Base-by-base conservation (phyloP, 2,329 filamentous ascomycete genomes). In the Capronia coronata region DNA sequence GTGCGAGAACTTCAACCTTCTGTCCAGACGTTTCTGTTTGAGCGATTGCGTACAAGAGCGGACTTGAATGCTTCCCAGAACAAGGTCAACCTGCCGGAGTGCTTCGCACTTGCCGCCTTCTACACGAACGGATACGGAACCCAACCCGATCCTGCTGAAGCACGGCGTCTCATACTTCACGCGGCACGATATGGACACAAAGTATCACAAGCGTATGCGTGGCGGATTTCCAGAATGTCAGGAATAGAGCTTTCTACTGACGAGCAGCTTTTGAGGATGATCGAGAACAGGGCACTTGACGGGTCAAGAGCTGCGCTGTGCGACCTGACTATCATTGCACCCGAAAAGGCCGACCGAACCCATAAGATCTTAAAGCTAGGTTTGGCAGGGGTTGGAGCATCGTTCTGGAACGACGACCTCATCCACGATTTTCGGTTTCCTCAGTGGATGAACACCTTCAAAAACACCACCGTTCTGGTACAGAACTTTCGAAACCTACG, bases 81-180 rank as follows among this genome's bases (percentile, higher is more conserved):
- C 38, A 23, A 8, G 21, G 13, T 41, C 21, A 41, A 41, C 14
- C 38, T 21, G n/a, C 38, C 38, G 9, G 38, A 41, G 14, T 41
- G 38, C 25, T 41, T 41, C 13, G 21, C 25, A 8, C 38, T 41
- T 41, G 38, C 19, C 3, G 18, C 38, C 19, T 41, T 41, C 38
- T 41, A 41, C 38, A 23, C 25, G 19, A 41, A 41, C 21, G 38
- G 38, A 23, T 41, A 41, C 38, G 38, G 38, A 19, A 41, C 38
- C 21, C 21, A 41, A n/a, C 38, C 38, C 16, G 38, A 41, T 13
- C 5, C 16, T 27, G 21, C 9, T 3, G 38, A 41, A 41, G 38
- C 38, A 25, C 21, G 23, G n/a, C 19, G 21, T n/a, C 18, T 41
- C 5, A 25, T 41, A 8, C 14, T 41, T 21, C 38, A 41, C 25